phyloP scores from a whole-genome alignment of 352 stramenopile species.

The Globisporangium cylindrosporum region DNA sequence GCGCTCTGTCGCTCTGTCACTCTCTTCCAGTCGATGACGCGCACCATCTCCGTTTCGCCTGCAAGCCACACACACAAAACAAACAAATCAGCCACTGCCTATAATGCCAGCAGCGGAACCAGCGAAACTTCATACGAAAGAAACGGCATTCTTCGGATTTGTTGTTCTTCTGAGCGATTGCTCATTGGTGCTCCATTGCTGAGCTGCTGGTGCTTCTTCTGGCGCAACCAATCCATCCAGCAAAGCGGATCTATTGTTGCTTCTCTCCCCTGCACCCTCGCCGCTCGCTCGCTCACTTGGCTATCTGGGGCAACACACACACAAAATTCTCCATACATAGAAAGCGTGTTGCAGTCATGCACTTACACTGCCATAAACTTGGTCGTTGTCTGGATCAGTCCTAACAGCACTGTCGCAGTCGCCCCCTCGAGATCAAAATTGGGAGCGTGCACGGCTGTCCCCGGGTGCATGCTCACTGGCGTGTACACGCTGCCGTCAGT shows the following conservation, averaged over 20 bases:
- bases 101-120: neutral
- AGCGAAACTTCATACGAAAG: neutral
- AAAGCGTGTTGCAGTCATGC: neutral
- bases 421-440: conserved; percentile 67
- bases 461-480: conserved; percentile 38
- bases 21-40: conserved; percentile 1
- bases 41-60: conserved; percentile 10
- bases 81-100: neutral
- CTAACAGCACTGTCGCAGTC: conserved; percentile 61
- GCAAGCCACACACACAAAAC: neutral
- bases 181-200: neutral
- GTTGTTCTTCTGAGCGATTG: neutral
- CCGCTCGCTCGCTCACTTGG: neutral
- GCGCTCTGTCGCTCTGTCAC: neutral
- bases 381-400: conserved; percentile 17
- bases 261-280: neutral
- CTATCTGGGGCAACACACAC: neutral
- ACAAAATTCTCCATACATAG: neutral
- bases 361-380: conserved; percentile 8
- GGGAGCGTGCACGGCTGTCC: conserved; percentile 54
- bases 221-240: neutral
- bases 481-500: conserved; percentile 41
- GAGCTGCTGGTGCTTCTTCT: neutral
- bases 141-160: conserved; percentile 14
- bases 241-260: neutral